phyloP scores from a whole-genome alignment of 306 rosid species.

The Pueraria montana region DNA sequence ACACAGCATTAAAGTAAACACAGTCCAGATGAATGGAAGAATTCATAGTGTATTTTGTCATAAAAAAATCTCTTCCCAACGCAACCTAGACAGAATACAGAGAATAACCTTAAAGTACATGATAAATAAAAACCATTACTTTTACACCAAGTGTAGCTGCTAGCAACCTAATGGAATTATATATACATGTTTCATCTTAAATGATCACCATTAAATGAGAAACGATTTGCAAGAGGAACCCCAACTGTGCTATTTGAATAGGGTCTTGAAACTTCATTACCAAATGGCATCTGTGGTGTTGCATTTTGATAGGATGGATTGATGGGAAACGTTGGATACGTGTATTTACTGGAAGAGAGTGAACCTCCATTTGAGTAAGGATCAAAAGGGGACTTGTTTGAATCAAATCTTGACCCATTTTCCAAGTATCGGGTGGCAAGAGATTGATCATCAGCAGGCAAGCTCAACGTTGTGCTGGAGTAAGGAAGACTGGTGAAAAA shows the following conservation, averaged over 20 bases:
- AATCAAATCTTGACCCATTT: constrained; percentile 56
- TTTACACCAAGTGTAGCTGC: constrained; percentile 41
- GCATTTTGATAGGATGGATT: constrained; percentile 55
- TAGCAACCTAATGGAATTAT: constrained; percentile 49
- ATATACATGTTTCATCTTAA: constrained; percentile 66
- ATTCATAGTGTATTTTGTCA: constrained; percentile 24
- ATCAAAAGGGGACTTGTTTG: constrained; percentile 52
- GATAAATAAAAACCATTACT: constrained; percentile 42
- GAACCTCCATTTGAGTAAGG: constrained; percentile 50
- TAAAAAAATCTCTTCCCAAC: constrained; percentile 36
- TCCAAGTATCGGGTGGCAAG: constrained; percentile 46
- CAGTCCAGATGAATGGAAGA: not conserved
- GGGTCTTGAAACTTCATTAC: constrained; percentile 57
- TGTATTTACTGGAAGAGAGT: constrained; percentile 56
- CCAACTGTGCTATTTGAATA: constrained; percentile 55
- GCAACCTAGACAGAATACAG: constrained; percentile 43
- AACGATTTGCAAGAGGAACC: constrained; percentile 54
- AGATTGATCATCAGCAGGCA: constrained; percentile 55
- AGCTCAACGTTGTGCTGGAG: constrained; percentile 46
- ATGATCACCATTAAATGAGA: constrained; percentile 61
- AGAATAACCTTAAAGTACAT: constrained; percentile 42
- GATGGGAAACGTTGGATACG: constrained; percentile 54
- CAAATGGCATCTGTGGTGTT: constrained; percentile 50
- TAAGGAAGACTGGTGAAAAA: constrained; percentile 51
- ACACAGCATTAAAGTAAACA: constrained; percentile 23